Percentiles rank a stretch among this genome's conserved stretches.
These are phyloP conservation scores for Amauroascus niger DNA, from an alignment of 2,329 filamentous ascomycete genomes.

Conservation along the genomic window DNA sequence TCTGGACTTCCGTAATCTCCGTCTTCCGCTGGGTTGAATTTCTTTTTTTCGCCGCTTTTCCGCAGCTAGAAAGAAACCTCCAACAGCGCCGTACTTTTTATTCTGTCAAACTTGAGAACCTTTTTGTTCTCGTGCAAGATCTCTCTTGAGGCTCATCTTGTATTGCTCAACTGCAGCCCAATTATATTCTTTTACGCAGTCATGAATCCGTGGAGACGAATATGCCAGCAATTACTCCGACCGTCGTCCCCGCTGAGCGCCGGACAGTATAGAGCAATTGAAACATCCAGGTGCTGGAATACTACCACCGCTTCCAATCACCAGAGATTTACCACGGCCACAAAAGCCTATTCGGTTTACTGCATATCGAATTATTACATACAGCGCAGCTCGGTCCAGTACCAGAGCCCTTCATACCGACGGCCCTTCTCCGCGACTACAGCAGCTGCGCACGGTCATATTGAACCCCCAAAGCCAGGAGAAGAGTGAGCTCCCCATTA, in stretches of 20 bases:
- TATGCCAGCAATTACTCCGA: conserved; percentile 9
- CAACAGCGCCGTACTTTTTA: neutral
- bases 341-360: neutral
- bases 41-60: conserved; percentile 7
- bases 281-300: conserved; percentile 7
- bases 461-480: conserved; percentile 74
- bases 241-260: neutral
- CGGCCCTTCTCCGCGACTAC: conserved; percentile 37
- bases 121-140: neutral
- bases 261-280: conserved; percentile 2
- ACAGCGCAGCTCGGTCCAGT: neutral
- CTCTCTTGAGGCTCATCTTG: neutral
- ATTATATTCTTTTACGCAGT: neutral
- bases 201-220: conserved; percentile 8
- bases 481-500: conserved; percentile 64
- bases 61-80: neutral
- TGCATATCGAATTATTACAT: neutral
- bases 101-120: no score
- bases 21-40: conserved; percentile 1
- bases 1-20: neutral
- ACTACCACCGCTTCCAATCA: neutral
- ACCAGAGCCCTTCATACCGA: neutral
- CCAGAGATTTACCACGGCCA: neutral
- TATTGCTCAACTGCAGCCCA: neutral
- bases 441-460: conserved; percentile 60